Percentiles rank a stretch among this genome's conserved stretches.
Evolutionary conservation across 78 protist species (phyloP).

Genomic region (Thecamonas trahens): DNA sequence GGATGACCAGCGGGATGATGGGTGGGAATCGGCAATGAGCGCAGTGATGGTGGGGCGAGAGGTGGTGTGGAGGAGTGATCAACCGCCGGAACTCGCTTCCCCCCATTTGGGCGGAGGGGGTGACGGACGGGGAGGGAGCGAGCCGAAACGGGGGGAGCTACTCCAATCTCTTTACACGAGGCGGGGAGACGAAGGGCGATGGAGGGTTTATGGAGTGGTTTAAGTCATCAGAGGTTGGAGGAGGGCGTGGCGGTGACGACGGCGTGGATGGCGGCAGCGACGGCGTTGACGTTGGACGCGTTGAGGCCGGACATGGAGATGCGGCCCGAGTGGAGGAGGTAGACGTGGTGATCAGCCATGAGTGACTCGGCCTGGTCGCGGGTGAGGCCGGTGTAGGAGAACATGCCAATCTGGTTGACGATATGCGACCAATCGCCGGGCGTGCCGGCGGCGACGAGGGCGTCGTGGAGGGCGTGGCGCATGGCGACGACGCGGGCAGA

Average conservation of each 20-base stretch:
- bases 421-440: conserved; percentile 88
- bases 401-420: conserved; percentile 90
- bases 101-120: no score
- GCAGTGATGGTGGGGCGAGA: no score
- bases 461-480: conserved; percentile 54
- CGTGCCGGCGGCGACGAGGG: conserved; percentile 35
- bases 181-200: no score
- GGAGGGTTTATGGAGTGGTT: no score
- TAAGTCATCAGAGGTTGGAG: not conserved
- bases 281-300: conserved; percentile 22
- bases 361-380: conserved; percentile 8
- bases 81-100: no score
- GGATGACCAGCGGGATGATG: no score
- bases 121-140: no score
- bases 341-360: conserved; percentile 17
- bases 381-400: conserved; percentile 86
- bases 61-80: no score
- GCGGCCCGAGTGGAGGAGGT: conserved; percentile 21
- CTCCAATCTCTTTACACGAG: no score
- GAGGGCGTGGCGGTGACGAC: not conserved
- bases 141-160: no score
- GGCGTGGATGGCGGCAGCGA: conserved; percentile 27
- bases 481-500: conserved; percentile 62
- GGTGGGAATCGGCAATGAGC: no score
- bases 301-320: conserved; percentile 19